Evolutionary conservation across 2,329 filamentous ascomycete species (phyloP).

Genomic region (Exophiala dermatitidis): DNA sequence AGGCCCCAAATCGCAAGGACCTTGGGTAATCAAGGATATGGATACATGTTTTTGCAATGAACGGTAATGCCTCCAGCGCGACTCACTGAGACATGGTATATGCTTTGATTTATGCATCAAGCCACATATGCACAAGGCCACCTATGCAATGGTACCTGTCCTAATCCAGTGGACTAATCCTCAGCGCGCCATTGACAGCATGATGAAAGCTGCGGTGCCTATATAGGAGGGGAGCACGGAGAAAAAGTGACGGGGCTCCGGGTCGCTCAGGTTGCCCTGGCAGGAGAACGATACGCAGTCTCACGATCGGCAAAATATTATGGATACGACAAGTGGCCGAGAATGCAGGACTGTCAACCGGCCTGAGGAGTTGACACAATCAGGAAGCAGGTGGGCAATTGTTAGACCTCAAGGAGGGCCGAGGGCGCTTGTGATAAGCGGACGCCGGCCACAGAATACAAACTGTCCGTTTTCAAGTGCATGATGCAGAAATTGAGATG

Average conservation of each 20-base stretch:
- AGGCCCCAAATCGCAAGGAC: no score
- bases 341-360: not conserved
- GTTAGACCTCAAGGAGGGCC: constrained; percentile 7
- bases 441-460: not conserved
- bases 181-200: not conserved
- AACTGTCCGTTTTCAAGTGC: not conserved
- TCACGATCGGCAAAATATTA: not conserved
- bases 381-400: constrained; percentile 3
- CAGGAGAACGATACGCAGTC: constrained; percentile 6
- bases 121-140: no score
- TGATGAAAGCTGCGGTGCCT: not conserved
- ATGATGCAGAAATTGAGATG: constrained; percentile 1
- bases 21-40: no score
- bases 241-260: not conserved
- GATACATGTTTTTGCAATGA: no score
- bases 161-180: not conserved
- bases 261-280: constrained; percentile 2
- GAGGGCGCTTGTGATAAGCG: not conserved
- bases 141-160: no score
- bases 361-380: not conserved
- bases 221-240: not conserved
- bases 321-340: constrained; percentile 2
- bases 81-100: no score
- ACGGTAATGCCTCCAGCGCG: no score
- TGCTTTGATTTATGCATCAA: no score